phyloP scores from a whole-genome alignment of 192 early-diverging fungal genomes.

The Paraglomus brasilianum region DNA sequence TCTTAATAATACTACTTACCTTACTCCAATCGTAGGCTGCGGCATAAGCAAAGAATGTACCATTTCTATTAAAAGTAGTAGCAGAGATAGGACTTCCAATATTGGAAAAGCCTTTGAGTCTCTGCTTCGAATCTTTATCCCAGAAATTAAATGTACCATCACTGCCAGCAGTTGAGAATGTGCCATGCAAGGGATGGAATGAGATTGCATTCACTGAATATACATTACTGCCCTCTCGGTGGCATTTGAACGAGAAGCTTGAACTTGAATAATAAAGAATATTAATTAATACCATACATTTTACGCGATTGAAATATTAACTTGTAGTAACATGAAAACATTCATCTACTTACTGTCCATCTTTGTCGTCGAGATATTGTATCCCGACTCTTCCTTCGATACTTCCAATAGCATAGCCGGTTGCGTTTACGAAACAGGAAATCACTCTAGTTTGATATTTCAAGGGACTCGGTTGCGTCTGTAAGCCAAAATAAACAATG shows the following conservation, averaged over 20 bases:
- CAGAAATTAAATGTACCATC: slow-evolving; percentile 90
- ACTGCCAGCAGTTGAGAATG: slow-evolving; percentile 83
- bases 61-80: slow-evolving; percentile 77
- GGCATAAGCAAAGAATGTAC: slow-evolving; percentile 90
- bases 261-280: slow-evolving; percentile 36
- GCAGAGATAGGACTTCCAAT: slow-evolving; percentile 65
- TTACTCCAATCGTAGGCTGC: slow-evolving; percentile 85
- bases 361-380: slow-evolving; percentile 87
- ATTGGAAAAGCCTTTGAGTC: slow-evolving; percentile 73
- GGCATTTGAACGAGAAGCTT: slow-evolving; percentile 95
- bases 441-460: slow-evolving; percentile 86
- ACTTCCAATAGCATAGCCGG: slow-evolving; percentile 86
- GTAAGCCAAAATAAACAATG: background rate
- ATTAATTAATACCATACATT: background rate
- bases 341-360: slow-evolving; percentile 42
- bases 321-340: background rate
- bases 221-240: slow-evolving; percentile 70
- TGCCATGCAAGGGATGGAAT: slow-evolving; percentile 84
- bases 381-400: slow-evolving; percentile 95
- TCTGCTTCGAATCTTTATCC: slow-evolving; percentile 92
- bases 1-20: slow-evolving; percentile 37
- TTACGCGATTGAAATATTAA: background rate
- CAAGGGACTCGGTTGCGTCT: slow-evolving; percentile 56
- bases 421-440: slow-evolving; percentile 74
- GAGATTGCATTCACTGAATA: slow-evolving; percentile 70